Base-by-base conservation (phyloP, 2,329 filamentous ascomycete species). In the Nemania sp. region DNA sequence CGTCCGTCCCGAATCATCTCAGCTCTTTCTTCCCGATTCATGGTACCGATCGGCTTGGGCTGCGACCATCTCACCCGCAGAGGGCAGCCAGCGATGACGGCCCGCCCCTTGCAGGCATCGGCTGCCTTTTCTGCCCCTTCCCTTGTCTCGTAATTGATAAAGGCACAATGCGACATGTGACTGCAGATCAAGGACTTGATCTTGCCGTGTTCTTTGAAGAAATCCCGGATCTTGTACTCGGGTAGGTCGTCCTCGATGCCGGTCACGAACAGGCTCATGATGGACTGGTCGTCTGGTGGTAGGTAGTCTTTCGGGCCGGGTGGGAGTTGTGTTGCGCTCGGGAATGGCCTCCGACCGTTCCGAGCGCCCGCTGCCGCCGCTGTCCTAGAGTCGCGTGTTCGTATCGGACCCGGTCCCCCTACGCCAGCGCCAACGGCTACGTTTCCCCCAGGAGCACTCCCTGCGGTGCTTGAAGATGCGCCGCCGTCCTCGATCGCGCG, bases 201-300 rank as follows among this genome's bases (percentile, higher is more conserved):
- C 67, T 93, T 90, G 59, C 94, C 94, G 65, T 92, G 91, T 15
- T 83, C 82, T 56, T 90, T 85, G 77, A 99, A 99, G 72, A 95
- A 94, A 2, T 91, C 88, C 42, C 94, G 89, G 22, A 99, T 79
- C 66, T 92, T 91, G 73, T 92, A 86, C 72, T 99, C 94, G 2
- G 93, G 92, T 6, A 99, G 79, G 66, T 99, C 94, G 68, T 99
- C 94, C 72, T 99, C 94, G 2, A 99, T 86, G 7, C 94, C 95
- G 0, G 93, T 97, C 24, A 97, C 82, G 68, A 99, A 99, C 0
- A 99, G 81, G 0, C 93, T 97, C 65, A 90, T 96, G 68, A 99
- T 88, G 55, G 90, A 94, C 51, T 78, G 82, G 67, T 99, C 93
- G 3, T 83, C 76, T 0, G 94, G 95, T 0, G 94, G 94, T 2